phyloP scores from a whole-genome alignment of 495 filamentous ascomycete species.

The Halenospora varia region DNA sequence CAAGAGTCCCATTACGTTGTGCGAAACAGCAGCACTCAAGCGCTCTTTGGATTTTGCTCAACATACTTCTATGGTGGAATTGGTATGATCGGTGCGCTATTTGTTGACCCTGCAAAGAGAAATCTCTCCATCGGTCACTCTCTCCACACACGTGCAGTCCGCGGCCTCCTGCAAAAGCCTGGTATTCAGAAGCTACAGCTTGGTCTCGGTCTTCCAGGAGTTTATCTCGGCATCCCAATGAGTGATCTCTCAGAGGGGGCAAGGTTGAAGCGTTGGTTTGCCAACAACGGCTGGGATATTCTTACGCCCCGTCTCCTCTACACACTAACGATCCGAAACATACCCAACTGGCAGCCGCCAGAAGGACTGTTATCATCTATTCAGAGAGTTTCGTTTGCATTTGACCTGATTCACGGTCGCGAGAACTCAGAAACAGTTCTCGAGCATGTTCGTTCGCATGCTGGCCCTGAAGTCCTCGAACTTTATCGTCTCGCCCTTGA shows the following conservation, averaged over 20 bases:
- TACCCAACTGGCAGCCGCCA: slow-evolving; percentile 69
- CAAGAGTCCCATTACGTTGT: slow-evolving; percentile 86
- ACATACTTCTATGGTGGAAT: slow-evolving; percentile 74
- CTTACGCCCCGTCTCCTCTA: slow-evolving; percentile 58
- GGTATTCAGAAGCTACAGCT: slow-evolving; percentile 69
- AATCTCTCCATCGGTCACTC: slow-evolving; percentile 85
- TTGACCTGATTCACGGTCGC: slow-evolving; percentile 78
- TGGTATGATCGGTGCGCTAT: slow-evolving; percentile 75
- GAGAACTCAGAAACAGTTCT: slow-evolving; percentile 73
- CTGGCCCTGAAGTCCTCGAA: slow-evolving; percentile 76
- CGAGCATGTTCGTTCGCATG: slow-evolving; percentile 68
- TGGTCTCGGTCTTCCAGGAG: slow-evolving; percentile 69
- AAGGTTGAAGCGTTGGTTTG: slow-evolving; percentile 44
- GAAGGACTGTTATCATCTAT: slow-evolving; percentile 68
- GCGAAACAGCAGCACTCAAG: slow-evolving; percentile 83
- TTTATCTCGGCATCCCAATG: slow-evolving; percentile 71
- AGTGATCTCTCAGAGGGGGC: slow-evolving; percentile 23
- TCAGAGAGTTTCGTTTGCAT: slow-evolving; percentile 61
- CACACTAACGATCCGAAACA: slow-evolving; percentile 61
- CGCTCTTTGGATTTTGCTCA: slow-evolving; percentile 82
- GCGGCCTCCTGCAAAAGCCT: slow-evolving; percentile 61
- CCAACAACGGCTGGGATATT: slow-evolving; percentile 67
- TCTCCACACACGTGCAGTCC: slow-evolving; percentile 76
- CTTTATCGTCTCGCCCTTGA: slow-evolving; percentile 75
- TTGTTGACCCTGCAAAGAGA: slow-evolving; percentile 77